These are phyloP conservation scores for Mycena kentingensis DNA, from an alignment of 768 basidiomycete species.

Conservation along the genomic window DNA sequence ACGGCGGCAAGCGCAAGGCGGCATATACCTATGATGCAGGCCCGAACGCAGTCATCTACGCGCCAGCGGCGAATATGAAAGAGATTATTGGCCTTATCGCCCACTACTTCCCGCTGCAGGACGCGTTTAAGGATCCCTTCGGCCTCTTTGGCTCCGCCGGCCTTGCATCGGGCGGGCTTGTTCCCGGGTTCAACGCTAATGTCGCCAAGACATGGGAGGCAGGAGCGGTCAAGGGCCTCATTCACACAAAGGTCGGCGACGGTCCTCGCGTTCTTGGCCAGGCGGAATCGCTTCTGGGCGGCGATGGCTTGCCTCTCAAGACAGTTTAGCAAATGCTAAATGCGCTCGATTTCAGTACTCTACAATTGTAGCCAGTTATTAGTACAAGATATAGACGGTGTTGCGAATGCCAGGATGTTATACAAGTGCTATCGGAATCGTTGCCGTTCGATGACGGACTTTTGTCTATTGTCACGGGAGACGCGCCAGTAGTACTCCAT, in stretches of 20 bases:
- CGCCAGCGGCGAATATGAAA: slow-evolving; percentile 72
- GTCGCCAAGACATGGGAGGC: slow-evolving; percentile 73
- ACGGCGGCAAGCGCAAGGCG: slow-evolving; percentile 65
- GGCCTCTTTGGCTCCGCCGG: slow-evolving; percentile 51
- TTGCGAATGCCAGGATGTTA: background rate
- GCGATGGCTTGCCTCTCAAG: slow-evolving; percentile 62
- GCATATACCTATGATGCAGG: slow-evolving; percentile 99
- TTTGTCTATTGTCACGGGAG: slow-evolving; percentile 66
- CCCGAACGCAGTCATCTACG: slow-evolving; percentile 97
- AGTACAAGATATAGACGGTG: slow-evolving; percentile 11
- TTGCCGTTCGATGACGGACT: slow-evolving; percentile 75
- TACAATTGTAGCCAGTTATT: slow-evolving; percentile 8
- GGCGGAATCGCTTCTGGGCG: slow-evolving; percentile 66
- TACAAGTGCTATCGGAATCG: slow-evolving; percentile 51
- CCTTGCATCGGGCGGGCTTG: slow-evolving; percentile 49
- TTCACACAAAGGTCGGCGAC: slow-evolving; percentile 91
- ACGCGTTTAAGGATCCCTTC: slow-evolving; percentile 77
- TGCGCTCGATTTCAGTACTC: background rate
- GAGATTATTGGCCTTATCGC: slow-evolving; percentile 77
- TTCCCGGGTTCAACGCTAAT: slow-evolving; percentile 74
- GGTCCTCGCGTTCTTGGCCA: slow-evolving; percentile 73
- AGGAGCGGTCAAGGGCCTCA: slow-evolving; percentile 85
- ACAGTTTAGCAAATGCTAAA: slow-evolving; percentile 3
- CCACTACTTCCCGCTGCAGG: slow-evolving; percentile 85
- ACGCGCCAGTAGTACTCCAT: slow-evolving; percentile 97